Evolutionary conservation across 2,329 filamentous ascomycete genomes (phyloP).

Genomic region (Pseudogymnoascus sp.): DNA sequence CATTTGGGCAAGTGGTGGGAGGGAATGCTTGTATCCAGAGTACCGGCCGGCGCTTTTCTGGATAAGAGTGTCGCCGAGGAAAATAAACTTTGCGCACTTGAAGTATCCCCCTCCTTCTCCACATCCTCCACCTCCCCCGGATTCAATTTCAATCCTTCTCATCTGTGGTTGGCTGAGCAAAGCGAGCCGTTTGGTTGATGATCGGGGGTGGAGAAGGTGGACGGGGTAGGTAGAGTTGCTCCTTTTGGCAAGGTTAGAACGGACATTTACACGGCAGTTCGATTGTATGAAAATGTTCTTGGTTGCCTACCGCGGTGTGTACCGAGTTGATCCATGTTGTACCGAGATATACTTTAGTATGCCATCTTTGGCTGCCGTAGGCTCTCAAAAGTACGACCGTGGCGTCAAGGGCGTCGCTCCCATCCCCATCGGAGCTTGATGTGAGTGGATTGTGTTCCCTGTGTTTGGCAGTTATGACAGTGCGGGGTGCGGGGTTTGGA

Average conservation of each 20-base stretch:
- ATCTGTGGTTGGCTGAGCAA: neutral
- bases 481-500: neutral
- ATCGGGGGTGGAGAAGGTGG: neutral
- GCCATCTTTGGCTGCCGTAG: neutral
- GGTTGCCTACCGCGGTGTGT: neutral
- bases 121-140: neutral
- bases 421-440: neutral
- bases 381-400: neutral
- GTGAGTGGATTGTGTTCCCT: neutral
- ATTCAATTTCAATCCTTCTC: neutral
- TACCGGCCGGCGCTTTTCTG: conserved; percentile 6
- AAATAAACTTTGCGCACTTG: neutral
- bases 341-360: neutral
- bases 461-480: neutral
- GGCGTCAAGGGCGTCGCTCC: neutral
- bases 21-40: conserved; percentile 1
- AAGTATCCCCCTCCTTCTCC: neutral
- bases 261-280: conserved; percentile 5
- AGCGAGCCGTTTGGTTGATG: neutral
- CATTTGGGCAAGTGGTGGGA: neutral
- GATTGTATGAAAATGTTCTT: neutral
- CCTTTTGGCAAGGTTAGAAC: neutral
- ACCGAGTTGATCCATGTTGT: neutral
- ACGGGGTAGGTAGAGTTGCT: neutral
- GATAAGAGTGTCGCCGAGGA: conserved; percentile 1